A percentile compares a stretch with the other conserved stretches of the same genome.
These are phyloP conservation scores for Corynascus novoguineensis DNA, from an alignment of 495 filamentous ascomycete genomes.

Conservation along the genomic window DNA sequence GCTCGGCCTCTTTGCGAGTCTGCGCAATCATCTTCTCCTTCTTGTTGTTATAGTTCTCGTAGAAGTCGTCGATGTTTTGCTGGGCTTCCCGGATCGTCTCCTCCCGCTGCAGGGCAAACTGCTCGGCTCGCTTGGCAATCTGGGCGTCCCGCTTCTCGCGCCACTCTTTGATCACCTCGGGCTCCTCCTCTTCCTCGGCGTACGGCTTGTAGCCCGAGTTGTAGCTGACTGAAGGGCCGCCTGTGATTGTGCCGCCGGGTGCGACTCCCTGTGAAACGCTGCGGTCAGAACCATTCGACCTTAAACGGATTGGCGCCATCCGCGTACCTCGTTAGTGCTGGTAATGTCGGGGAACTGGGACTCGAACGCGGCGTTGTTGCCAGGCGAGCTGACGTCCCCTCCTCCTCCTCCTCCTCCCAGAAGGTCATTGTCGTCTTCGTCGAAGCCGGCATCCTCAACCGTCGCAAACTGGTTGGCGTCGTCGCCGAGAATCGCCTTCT, in stretches of 20 bases:
- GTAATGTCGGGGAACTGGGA: slow-evolving; percentile 82
- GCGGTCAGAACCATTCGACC: slow-evolving; percentile 20
- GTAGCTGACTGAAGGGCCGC: slow-evolving; percentile 58
- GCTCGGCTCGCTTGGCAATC: slow-evolving; percentile 69
- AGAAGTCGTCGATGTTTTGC: slow-evolving; percentile 94
- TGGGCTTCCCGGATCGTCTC: slow-evolving; percentile 81
- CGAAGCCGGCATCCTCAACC: slow-evolving; percentile 61
- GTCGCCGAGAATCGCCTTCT: slow-evolving; percentile 82
- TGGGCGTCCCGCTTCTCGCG: slow-evolving; percentile 77
- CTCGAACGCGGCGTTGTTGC: slow-evolving; percentile 68
- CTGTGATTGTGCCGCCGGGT: slow-evolving; percentile 80
- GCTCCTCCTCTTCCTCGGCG: slow-evolving; percentile 65
- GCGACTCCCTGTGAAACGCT: slow-evolving; percentile 59
- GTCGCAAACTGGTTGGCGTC: slow-evolving; percentile 88
- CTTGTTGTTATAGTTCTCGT: slow-evolving; percentile 97
- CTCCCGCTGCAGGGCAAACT: slow-evolving; percentile 68
- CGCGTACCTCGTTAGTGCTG: slow-evolving; percentile 69
- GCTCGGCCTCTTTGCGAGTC: slow-evolving; percentile 85
- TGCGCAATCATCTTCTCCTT: slow-evolving; percentile 84
- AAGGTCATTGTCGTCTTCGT: slow-evolving; percentile 70
- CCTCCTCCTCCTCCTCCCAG: slow-evolving; percentile 66
- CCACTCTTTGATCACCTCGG: slow-evolving; percentile 87
- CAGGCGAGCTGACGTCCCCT: slow-evolving; percentile 50
- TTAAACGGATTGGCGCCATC: not conserved
- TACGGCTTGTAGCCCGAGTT: slow-evolving; percentile 58